Base-by-base conservation (phyloP, 2,329 filamentous ascomycete genomes). In the Cladosporium oxysporum region DNA sequence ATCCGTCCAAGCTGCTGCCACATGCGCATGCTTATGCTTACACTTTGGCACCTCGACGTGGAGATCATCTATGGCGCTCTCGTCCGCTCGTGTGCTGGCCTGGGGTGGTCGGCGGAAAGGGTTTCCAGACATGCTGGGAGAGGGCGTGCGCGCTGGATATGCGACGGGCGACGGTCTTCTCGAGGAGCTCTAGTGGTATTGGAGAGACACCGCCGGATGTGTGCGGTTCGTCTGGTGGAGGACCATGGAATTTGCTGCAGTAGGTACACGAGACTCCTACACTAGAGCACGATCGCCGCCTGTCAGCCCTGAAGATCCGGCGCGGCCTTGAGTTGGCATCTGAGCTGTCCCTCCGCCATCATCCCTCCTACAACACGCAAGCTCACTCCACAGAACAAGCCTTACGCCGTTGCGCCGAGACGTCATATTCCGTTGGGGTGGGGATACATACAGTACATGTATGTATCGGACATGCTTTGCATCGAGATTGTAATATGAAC, bases 61-160 rank as follows among this genome's bases (percentile, higher is more conserved):
- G 58, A 63, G 33, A 64, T 69, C 63, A 41, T 67, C 31, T 37
- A 61, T 33, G 31, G 68, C 53, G 52, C 64, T 58, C 62, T 69
- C 67, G 61, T 71, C 68, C n/a, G 71, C 67, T 37, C 67, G 68
- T 57, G 66, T 67, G 59, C 69, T 63, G 10, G 61, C 35, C 29
- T 70, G 68, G 64, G 68, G 14, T 47, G 41, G 41, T 23, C 68
- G 71, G 35, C 74, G 71, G 69, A 76, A 76, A 18, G 74, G 73
- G 60, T 76, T 76, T 65, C 73, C 71, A 14, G 73, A 73, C 74
- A 76, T 75, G 49, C 26, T 69, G 16, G 47, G 14, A 37, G 35
- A 44, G 16, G 53, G 49, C 61, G 35, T 52, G 49, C 33, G 50
- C 23, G 18, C 26, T 47, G 41, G 41, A 7, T 47, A 47, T 21